Percentiles rank a stretch among this genome's conserved stretches.
phyloP scores from a whole-genome alignment of 2,329 filamentous ascomycete species.

The Aureobasidium subglaciale region DNA sequence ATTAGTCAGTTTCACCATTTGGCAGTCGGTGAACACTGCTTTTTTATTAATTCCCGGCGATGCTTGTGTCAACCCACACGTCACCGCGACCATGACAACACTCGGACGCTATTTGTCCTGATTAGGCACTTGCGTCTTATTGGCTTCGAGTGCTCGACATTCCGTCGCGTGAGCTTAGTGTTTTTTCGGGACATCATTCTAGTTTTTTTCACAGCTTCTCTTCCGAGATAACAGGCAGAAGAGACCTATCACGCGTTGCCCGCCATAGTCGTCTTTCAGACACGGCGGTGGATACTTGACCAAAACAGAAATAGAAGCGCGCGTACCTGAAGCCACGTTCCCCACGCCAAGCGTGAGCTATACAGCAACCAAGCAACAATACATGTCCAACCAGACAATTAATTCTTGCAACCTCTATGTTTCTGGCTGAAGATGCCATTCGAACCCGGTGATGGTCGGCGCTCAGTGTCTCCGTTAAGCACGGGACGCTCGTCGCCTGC shows the following conservation, averaged over 20 bases:
- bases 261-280: background rate
- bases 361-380: constrained; percentile 1
- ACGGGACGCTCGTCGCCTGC: constrained; percentile 74
- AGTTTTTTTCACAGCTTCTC: too few relatives aligned
- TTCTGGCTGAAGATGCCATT: constrained; percentile 44
- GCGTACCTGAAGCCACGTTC: constrained; percentile 14
- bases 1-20: constrained; percentile 3
- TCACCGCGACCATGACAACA: background rate
- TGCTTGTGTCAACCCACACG: background rate
- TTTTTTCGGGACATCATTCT: too few relatives aligned
- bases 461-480: constrained; percentile 63
- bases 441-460: constrained; percentile 51
- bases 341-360: constrained; percentile 12
- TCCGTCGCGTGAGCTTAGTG: too few relatives aligned
- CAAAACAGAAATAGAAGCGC: background rate
- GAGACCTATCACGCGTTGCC: too few relatives aligned
- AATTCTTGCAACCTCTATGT: background rate
- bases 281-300: background rate
- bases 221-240: too few relatives aligned
- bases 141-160: too few relatives aligned
- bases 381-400: background rate
- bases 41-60: constrained; percentile 10
- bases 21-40: constrained; percentile 8
- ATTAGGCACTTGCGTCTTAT: background rate
- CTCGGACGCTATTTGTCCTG: background rate